Evolutionary conservation across 768 basidiomycete genomes (phyloP).

Genomic region (Porpolomopsis calyptriformis): DNA sequence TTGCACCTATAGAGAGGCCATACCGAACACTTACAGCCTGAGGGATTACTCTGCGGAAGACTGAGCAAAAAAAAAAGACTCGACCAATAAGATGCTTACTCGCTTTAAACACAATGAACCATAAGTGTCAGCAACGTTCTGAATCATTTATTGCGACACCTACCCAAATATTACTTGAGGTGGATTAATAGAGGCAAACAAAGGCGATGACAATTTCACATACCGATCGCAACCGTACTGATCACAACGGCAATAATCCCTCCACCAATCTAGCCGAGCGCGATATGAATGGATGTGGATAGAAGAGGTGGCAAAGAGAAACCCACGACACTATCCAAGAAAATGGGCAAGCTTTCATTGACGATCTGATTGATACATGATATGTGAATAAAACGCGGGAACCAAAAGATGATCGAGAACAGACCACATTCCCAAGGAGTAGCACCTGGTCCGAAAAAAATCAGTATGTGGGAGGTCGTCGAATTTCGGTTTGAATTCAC

Average conservation of each 20-base stretch:
- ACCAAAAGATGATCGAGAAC: slow-evolving; percentile 14
- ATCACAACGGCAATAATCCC: neutral
- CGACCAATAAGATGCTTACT: slow-evolving; percentile 36
- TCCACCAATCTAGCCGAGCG: slow-evolving; percentile 24
- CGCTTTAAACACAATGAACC: slow-evolving; percentile 41
- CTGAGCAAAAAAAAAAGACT: slow-evolving; percentile 16
- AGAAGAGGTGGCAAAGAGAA: neutral
- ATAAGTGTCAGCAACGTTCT: neutral
- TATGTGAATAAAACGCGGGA: neutral
- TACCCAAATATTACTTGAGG: slow-evolving; percentile 72
- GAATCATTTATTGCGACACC: slow-evolving; percentile 11
- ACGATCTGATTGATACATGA: slow-evolving; percentile 41
- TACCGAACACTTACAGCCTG: slow-evolving; percentile 70
- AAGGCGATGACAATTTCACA: neutral
- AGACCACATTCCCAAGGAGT: slow-evolving; percentile 77
- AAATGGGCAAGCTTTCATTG: slow-evolving; percentile 78
- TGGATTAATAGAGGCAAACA: neutral
- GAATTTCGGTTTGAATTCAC: slow-evolving; percentile 12
- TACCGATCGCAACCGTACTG: slow-evolving; percentile 5
- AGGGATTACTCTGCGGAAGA: slow-evolving; percentile 40
- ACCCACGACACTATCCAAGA: slow-evolving; percentile 64
- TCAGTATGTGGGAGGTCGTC: neutral
- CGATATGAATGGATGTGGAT: neutral
- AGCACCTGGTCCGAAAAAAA: slow-evolving; percentile 44
- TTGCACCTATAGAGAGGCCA: slow-evolving; percentile 72